phyloP scores from a whole-genome alignment of 768 basidiomycete species.

The Mycena latifolia region DNA sequence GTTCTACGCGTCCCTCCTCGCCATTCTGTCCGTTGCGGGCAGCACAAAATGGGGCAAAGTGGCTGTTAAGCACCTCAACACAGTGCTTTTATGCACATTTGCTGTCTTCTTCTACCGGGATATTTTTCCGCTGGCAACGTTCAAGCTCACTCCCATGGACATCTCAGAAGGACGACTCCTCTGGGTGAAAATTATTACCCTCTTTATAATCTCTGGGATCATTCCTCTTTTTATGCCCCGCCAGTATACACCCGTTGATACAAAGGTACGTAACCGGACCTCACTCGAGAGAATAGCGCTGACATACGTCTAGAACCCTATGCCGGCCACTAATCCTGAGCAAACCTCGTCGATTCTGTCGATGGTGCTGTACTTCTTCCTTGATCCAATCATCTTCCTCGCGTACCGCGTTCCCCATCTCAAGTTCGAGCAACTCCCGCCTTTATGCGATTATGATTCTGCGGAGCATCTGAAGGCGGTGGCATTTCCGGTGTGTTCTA shows the following conservation, averaged over 20 bases:
- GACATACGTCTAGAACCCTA: conserved; percentile 45
- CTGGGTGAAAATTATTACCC: conserved; percentile 62
- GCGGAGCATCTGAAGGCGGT: conserved; percentile 40
- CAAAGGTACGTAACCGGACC: conserved; percentile 47
- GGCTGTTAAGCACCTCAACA: conserved; percentile 34
- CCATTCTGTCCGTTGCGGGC: conserved; percentile 16
- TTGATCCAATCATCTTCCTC: conserved; percentile 63
- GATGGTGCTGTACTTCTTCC: conserved; percentile 59
- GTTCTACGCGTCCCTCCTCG: conserved; percentile 32
- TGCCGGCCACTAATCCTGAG: conserved; percentile 53
- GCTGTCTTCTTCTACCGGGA: conserved; percentile 66
- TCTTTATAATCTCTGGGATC: conserved; percentile 56
- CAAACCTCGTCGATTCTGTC: conserved; percentile 64
- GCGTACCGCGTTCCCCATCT: conserved; percentile 60
- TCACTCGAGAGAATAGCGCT: background rate
- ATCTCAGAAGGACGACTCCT: conserved; percentile 56
- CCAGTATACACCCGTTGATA: conserved; percentile 65
- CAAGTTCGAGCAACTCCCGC: conserved; percentile 66
- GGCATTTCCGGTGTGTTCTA: conserved; percentile 44
- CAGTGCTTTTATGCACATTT: conserved; percentile 48
- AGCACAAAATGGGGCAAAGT: conserved; percentile 17
- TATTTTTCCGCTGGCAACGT: conserved; percentile 71
- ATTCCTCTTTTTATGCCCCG: conserved; percentile 68
- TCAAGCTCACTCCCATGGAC: conserved; percentile 58
- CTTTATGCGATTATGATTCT: conserved; percentile 70